Base-by-base conservation (phyloP, 352 stramenopile species). In the Globisporangium echinulatum region DNA sequence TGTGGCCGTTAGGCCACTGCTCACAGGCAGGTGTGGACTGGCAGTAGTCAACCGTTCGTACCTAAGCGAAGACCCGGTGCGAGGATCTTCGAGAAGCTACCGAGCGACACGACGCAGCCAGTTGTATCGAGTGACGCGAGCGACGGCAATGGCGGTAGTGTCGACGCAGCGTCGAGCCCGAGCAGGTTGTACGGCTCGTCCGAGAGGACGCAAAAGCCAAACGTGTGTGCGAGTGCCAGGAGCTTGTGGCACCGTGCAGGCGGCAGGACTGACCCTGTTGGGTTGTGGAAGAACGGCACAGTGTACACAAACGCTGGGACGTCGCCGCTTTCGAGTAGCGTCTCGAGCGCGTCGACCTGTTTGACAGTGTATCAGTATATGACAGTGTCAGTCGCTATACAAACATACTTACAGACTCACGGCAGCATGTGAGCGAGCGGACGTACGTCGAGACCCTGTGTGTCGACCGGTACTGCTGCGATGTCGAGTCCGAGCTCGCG, bases 71-170 rank as follows among this genome's bases (percentile, higher is more conserved):
- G 72, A 43, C 89, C 92, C 33, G 92, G 94, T 38, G 86, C 75
- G 33, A 97, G 83, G 51, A 98, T 98, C 74, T 98, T 98, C n/a
- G 92, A 97, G 58, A 98, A 98, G 58, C 85, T 97, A 19, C 87
- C 90, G 13, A 98, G 74, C 49, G 90, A 95, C 19, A 97, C 65
- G 57, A 94, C 74, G 6, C 72, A 52, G 2, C 81, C 85, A 4
- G 69, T 80, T 38, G 74, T 69, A 39, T 92, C 85, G 49, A 80
- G 89, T 14, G 79, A 86, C 8, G 81, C 76, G 14, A 95, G 69
- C 7, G 84, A 77, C 17, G 77, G 71, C 25, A 80, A 66, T 4
- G 71, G 74, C n/a, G 76, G 70, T 17, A 79, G 66, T 3, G 71
- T 67, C 14, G 42, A 17, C 37, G 15, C 61, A 6, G 72, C 66